phyloP scores from a whole-genome alignment of 495 filamentous ascomycete genomes.

The Hypoxylon rickii region DNA sequence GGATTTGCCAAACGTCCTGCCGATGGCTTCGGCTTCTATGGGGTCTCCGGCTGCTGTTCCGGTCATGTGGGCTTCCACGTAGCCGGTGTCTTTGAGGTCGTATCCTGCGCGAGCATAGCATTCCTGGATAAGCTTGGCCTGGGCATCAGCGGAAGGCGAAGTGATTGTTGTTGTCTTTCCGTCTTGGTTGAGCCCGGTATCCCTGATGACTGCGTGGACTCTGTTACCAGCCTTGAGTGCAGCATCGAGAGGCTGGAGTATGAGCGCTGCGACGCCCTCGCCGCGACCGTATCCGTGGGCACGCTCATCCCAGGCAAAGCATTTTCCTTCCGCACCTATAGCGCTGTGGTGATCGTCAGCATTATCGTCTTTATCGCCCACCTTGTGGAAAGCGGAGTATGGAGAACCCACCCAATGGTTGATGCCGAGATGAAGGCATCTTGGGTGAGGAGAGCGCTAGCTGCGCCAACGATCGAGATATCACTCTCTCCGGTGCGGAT shows the following conservation, averaged over 20 bases:
- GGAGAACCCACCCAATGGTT: no score
- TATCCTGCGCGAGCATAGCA: slow-evolving; percentile 50
- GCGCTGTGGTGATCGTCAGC: slow-evolving; percentile 33
- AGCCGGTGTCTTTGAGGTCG: slow-evolving; percentile 45
- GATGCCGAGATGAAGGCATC: no score
- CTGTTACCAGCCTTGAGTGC: slow-evolving; percentile 56
- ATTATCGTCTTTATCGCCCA: slow-evolving; percentile 39
- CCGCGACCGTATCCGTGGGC: slow-evolving; percentile 71
- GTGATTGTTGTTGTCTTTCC: slow-evolving; percentile 51
- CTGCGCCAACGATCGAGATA: no score
- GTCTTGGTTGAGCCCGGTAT: slow-evolving; percentile 61
- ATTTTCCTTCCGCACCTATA: slow-evolving; percentile 45
- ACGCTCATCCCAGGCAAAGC: slow-evolving; percentile 49
- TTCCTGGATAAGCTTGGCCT: slow-evolving; percentile 56
- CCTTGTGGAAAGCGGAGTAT: no score
- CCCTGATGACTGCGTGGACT: slow-evolving; percentile 66
- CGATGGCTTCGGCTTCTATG: slow-evolving; percentile 54
- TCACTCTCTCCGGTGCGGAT: slow-evolving; percentile 57
- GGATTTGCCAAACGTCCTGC: slow-evolving; percentile 45
- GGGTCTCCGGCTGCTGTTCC: slow-evolving; percentile 61
- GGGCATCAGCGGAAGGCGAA: slow-evolving; percentile 41
- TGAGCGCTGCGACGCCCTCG: slow-evolving; percentile 57
- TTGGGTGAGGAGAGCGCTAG: no score
- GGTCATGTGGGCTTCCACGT: slow-evolving; percentile 55
- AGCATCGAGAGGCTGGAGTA: slow-evolving; percentile 59